Conservation (phyloP, 1,284 basidiomycete species). For the Cryptococcus maquisensis region DNA sequence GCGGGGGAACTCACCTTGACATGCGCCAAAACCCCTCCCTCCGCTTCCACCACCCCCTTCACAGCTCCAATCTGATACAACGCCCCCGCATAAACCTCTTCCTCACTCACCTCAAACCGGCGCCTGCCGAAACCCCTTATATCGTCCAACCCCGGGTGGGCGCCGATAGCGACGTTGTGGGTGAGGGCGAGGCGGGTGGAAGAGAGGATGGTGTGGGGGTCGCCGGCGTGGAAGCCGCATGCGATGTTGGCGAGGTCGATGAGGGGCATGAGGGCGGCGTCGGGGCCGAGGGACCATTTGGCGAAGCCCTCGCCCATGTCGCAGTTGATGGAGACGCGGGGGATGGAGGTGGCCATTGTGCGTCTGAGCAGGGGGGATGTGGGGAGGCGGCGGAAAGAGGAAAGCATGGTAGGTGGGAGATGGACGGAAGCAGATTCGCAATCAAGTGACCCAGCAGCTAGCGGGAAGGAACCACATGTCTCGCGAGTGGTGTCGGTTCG, state of each 20-base stretch:
- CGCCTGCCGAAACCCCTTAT: constrained; percentile 1
- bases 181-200: background rate
- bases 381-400: too few species aligned
- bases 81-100: background rate
- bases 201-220: background rate
- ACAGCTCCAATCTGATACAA: constrained; percentile 2
- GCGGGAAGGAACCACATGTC: too few species aligned
- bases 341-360: background rate
- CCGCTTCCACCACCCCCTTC: background rate
- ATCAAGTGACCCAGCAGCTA: too few species aligned
- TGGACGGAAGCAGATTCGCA: too few species aligned
- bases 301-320: constrained; percentile 1
- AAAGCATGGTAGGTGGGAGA: too few species aligned
- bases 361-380: background rate
- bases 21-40: background rate
- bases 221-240: constrained; percentile 1
- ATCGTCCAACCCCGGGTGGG: background rate
- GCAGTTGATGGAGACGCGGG: background rate
- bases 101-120: background rate
- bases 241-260: constrained; percentile 1
- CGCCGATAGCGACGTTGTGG: background rate
- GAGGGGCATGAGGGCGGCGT: background rate
- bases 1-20: background rate
- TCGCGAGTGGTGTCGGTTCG: background rate
- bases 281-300: background rate